phyloP scores from a whole-genome alignment of 495 filamentous ascomycete species.

The Daldinia childiae region DNA sequence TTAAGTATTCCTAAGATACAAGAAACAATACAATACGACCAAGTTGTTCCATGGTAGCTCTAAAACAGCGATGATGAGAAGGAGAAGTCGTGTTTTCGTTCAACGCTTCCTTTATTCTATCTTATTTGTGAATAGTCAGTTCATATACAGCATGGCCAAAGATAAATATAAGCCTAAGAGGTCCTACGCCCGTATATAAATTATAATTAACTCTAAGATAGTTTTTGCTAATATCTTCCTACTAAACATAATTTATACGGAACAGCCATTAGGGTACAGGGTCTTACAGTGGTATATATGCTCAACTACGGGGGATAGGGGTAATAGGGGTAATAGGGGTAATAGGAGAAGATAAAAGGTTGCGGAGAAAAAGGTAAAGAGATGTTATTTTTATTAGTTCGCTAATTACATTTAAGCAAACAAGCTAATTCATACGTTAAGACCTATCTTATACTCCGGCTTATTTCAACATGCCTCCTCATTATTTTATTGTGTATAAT shows the following conservation, averaged over 20 bases:
- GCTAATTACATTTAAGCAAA: not conserved
- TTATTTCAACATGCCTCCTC: no score
- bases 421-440: no score
- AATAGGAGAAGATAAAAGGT: not conserved
- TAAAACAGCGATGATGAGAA: not conserved
- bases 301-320: not conserved
- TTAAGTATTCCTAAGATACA: not conserved
- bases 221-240: no score
- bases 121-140: not conserved
- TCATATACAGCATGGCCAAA: no score
- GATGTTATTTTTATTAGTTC: not conserved
- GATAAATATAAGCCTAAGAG: no score
- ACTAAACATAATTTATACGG: no score
- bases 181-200: no score
- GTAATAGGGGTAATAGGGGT: not conserved
- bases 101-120: no score
- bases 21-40: not conserved
- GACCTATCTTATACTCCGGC: no score
- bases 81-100: no score
- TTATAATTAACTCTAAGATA: no score
- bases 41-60: not conserved
- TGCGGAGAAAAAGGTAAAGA: not conserved
- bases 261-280: not conserved
- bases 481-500: no score
- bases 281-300: not conserved